phyloP scores from a whole-genome alignment of 2,329 filamentous ascomycete genomes.

The Pseudogymnoascus sp. region DNA sequence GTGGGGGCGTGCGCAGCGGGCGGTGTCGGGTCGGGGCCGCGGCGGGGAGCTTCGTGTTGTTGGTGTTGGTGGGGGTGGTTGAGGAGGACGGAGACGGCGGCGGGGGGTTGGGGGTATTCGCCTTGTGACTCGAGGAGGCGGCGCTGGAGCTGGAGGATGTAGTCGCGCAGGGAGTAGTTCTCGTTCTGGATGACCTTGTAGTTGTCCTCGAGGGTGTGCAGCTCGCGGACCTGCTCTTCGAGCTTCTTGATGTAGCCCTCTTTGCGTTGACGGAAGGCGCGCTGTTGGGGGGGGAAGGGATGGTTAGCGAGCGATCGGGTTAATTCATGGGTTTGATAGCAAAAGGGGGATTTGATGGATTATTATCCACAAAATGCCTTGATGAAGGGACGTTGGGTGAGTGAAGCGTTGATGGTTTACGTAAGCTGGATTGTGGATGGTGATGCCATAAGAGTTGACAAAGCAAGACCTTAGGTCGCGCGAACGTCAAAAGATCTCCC shows the following conservation, averaged over 20 bases:
- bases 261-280: constrained; percentile 94
- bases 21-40: constrained; percentile 18
- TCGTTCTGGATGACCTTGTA: constrained; percentile 79
- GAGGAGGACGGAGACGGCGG: constrained; percentile 59
- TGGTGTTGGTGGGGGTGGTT: constrained; percentile 37
- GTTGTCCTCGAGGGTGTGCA: constrained; percentile 63
- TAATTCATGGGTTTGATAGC: not conserved
- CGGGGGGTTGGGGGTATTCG: constrained; percentile 76
- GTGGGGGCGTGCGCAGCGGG: constrained; percentile 20
- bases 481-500: constrained; percentile 7
- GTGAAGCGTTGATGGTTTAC: constrained; percentile 18
- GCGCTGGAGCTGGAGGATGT: constrained; percentile 83
- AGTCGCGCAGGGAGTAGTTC: constrained; percentile 85
- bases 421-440: constrained; percentile 23
- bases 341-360: not conserved
- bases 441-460: constrained; percentile 33
- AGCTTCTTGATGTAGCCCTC: constrained; percentile 98
- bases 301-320: constrained; percentile 15
- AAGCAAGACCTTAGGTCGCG: constrained; percentile 24
- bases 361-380: not conserved
- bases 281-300: constrained; percentile 49
- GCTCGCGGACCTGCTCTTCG: constrained; percentile 85
- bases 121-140: constrained; percentile 75
- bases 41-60: constrained; percentile 24
- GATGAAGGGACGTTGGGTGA: constrained; percentile 3